Evolutionary conservation across 2,329 filamentous ascomycete species (phyloP), one percentile per base, ranked within the genome.

Genomic region (Teratosphaeria viscida): DNA sequence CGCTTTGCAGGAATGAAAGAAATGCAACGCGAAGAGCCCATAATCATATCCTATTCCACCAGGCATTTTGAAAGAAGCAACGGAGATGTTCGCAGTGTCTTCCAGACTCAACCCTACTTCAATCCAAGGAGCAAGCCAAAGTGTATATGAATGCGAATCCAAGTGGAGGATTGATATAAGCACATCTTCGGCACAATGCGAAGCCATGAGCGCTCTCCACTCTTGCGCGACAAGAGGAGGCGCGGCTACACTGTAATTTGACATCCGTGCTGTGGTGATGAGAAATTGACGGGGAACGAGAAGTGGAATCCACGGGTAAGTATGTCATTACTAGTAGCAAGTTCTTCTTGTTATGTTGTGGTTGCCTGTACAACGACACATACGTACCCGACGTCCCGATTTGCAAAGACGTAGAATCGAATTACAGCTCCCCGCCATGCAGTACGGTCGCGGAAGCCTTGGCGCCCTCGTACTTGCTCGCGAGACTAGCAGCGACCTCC

Each of bases 161-260:
- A 5, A 43, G 16, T 0, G 11, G n/a, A 43, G 16, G 16, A 43
- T 64, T 52, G 19, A 82, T 94, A 81, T 95, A 84, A 94, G 91
- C 91, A 96, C 90, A 90, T 95, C 90, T 95, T 92, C 89, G 91
- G 91, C 92, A 90, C 92, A 94, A 92, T 85, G 83, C 55, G 81
- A 85, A 91, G 89, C 87, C 89, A 96, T 75, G 86, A 77, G 43
- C 32, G 14, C 53, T 5, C 43, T 23, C n/a, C 3, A 49, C 43
- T 19, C 43, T 49, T 10, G 43, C 16, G n/a, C 43, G 19, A 49
- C 14, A 49, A 49, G 43, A 49, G 43, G 34, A 55, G 67, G 72
- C 71, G 74, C 77, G 86, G 85, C 86, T 84, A 84, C 81, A 88
- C 92, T 94, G 92, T 85, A 96, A 96, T 96, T 96, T 96, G 91